These are phyloP conservation scores for Aspergillus sclerotioniger DNA, from an alignment of 495 filamentous ascomycete genomes.

Conservation along the genomic window DNA sequence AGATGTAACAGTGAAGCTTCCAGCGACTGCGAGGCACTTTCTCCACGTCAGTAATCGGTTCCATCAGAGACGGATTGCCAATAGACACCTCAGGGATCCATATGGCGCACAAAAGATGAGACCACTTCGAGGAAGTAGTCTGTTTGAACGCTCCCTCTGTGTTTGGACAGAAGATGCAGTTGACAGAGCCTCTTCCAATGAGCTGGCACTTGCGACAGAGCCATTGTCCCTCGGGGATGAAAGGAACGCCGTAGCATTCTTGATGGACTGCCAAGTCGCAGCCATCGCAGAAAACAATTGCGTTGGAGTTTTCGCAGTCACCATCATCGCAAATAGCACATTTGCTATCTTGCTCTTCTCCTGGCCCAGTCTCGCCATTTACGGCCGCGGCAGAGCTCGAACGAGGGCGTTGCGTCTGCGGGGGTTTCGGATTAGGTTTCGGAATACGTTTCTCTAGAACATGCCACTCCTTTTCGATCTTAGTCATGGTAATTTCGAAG, in stretches of 20 bases:
- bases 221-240: constrained; percentile 99
- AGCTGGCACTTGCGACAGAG: constrained; percentile 95
- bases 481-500: constrained; percentile 97
- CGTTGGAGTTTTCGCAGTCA: constrained; percentile 99
- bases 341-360: constrained; percentile 95
- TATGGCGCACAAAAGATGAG: constrained; percentile 92
- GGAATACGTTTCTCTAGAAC: constrained; percentile 93
- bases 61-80: constrained; percentile 96
- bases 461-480: constrained; percentile 98
- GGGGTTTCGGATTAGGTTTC: constrained; percentile 92
- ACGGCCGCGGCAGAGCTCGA: constrained; percentile 91
- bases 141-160: constrained; percentile 98
- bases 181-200: constrained; percentile 86
- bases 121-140: constrained; percentile 91
- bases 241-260: constrained; percentile 98
- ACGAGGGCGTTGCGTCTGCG: constrained; percentile 83
- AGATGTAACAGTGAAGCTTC: constrained; percentile 96
- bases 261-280: constrained; percentile 98
- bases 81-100: constrained; percentile 98
- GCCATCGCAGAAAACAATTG: constrained; percentile 98
- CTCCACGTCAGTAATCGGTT: constrained; percentile 96
- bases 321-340: constrained; percentile 98
- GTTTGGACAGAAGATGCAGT: constrained; percentile 98
- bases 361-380: constrained; percentile 79
- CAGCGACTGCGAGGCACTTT: constrained; percentile 92